phyloP scores from a whole-genome alignment of 2,329 filamentous ascomycete species.

The Neurospora sp. region DNA sequence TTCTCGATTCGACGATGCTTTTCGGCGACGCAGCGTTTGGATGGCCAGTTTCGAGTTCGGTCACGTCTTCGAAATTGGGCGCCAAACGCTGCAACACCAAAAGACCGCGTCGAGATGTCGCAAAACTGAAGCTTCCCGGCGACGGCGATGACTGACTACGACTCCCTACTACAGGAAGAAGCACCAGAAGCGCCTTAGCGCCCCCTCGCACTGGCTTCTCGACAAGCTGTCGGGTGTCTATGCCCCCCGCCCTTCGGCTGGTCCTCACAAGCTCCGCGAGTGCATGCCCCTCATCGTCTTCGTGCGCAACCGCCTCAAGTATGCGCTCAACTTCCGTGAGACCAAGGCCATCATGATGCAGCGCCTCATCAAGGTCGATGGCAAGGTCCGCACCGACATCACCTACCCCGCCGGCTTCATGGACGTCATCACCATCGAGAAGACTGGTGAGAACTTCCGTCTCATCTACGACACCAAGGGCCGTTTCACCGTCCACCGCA shows the following conservation, averaged over 20 bases:
- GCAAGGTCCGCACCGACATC: conserved; percentile 97
- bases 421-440: conserved; percentile 99
- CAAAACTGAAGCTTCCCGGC: background rate
- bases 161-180: conserved; percentile 61
- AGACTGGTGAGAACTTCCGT: conserved; percentile 99
- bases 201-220: conserved; percentile 98
- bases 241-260: conserved; percentile 60
- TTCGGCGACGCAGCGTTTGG: background rate
- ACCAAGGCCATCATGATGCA: conserved; percentile 98
- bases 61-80: background rate
- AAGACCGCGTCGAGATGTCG: background rate
- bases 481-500: conserved; percentile 99
- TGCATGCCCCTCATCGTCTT: conserved; percentile 99
- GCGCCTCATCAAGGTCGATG: conserved; percentile 98
- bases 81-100: background rate
- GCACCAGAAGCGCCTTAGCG: conserved; percentile 99
- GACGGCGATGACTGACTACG: conserved; percentile 19
- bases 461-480: conserved; percentile 99
- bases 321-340: conserved; percentile 98
- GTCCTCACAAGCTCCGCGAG: conserved; percentile 99
- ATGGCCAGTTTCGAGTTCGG: background rate
- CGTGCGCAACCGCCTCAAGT: conserved; percentile 95
- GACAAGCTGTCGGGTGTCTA: conserved; percentile 97
- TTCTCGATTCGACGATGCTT: background rate
- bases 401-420: conserved; percentile 98